Evolutionary conservation across 129 eudicot species (phyloP), one percentile per base, ranked within the genome.

Genomic region (Scalesia atractyloides): DNA sequence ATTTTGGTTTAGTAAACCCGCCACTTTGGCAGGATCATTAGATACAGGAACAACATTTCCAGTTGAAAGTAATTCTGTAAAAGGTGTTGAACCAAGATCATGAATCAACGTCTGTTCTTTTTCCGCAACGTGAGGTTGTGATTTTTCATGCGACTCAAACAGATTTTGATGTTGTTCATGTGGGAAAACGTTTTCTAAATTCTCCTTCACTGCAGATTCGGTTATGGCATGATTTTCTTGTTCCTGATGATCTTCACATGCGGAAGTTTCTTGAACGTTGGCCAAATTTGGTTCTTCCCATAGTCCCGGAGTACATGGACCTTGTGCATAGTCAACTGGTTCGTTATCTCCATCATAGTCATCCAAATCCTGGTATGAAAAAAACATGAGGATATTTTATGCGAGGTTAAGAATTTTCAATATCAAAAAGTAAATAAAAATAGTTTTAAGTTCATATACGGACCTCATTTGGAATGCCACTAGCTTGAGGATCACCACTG

Each of bases 301-400:
- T 57, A 94, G 73, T 73, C 97, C 94, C 26, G 99, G 99, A 18
- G 99, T 94, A 72, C 89, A 72, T 20, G 99, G 99, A 81, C 91
- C 99, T 68, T 94, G 91, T 59, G 87, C 97, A 80, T 87, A 86
- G 57, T 83, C 95, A 79, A 78, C 81, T 51, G 79, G 73, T 82
- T 83, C 86, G 56, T 68, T 74, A 64, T 79, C 82, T 49, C 74
- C 85, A 66, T 72, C 83, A 77, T 43, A 64, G 24, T 57, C 89
- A 12, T 78, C 89, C 51, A 72, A 36, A 61, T 81, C 81, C 74
- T 79, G 18, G 41, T 30, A 76, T 4, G 72, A 3, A 59, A 48
- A 6, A 78, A 60, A 20, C 69, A 69, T 58, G 3, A 37, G 4
- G 0, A 46, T 41, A 16, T 39, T 62, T 48, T 20, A 39, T 67